A percentile compares a stretch with the other conserved stretches of the same genome.
Conservation (phyloP, 768 basidiomycete species). For the Russula sp. region DNA sequence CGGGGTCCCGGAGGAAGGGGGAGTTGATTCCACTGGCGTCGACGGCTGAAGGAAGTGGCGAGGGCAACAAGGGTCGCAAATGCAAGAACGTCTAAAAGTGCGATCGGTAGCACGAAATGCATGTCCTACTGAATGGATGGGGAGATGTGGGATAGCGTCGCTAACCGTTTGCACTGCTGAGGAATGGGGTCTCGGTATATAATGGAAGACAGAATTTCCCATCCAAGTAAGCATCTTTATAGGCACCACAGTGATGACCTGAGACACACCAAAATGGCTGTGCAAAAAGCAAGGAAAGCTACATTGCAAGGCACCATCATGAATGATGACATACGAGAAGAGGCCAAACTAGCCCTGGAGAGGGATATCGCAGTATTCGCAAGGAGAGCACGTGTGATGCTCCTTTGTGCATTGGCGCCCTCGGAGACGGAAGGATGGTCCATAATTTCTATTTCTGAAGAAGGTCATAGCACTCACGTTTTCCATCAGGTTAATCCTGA, state of each 20-base stretch:
- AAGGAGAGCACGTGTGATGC: not conserved
- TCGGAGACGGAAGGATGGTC: not conserved
- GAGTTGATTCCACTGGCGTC: not conserved
- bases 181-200: not conserved
- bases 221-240: not conserved
- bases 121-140: not conserved
- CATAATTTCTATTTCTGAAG: too few species aligned
- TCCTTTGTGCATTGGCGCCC: not conserved
- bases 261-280: not conserved
- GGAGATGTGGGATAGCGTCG: too few species aligned
- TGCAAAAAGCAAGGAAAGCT: not conserved
- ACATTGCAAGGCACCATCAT: too few species aligned
- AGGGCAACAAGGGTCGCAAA: not conserved
- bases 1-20: slow-evolving; percentile 8
- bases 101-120: not conserved
- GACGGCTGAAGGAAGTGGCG: not conserved
- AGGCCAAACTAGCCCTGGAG: not conserved
- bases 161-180: not conserved
- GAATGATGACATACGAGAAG: not conserved
- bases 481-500: too few species aligned
- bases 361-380: not conserved
- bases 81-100: not conserved
- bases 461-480: too few species aligned
- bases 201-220: not conserved
- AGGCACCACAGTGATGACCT: too few species aligned